A percentile compares a stretch with the other conserved stretches of the same genome.
Conservation (phyloP, 1,284 basidiomycete species). For the Malassezia vespertilionis region DNA sequence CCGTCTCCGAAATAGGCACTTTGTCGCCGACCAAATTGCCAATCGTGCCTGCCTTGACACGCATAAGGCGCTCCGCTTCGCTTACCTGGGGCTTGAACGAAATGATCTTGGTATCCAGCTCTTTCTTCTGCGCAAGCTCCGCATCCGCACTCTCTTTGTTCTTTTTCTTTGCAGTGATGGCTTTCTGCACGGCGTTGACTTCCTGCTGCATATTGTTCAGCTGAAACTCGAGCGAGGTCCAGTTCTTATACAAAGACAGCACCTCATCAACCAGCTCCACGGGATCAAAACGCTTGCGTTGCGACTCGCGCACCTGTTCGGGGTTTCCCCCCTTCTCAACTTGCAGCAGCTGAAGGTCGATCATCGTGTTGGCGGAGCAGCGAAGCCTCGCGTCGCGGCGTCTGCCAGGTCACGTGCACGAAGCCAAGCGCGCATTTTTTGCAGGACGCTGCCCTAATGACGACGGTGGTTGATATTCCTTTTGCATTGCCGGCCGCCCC, state of each 20-base stretch:
- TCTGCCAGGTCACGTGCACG: background rate
- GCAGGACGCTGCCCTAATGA: slow-evolving; percentile 20
- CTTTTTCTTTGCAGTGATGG: slow-evolving; percentile 88
- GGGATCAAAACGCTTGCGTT: slow-evolving; percentile 75
- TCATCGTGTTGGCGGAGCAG: slow-evolving; percentile 17
- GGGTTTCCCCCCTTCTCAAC: slow-evolving; percentile 68
- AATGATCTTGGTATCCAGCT: slow-evolving; percentile 67
- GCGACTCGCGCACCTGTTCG: slow-evolving; percentile 81
- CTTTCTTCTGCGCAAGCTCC: slow-evolving; percentile 65
- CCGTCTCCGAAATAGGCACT: slow-evolving; percentile 74
- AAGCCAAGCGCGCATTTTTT: background rate
- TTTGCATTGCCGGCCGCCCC: slow-evolving; percentile 37
- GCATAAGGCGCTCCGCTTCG: slow-evolving; percentile 66
- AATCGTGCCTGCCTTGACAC: slow-evolving; percentile 66
- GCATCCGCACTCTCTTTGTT: slow-evolving; percentile 81
- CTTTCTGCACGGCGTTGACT: slow-evolving; percentile 80
- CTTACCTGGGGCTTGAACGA: slow-evolving; percentile 54
- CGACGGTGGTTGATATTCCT: slow-evolving; percentile 35
- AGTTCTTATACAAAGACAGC: slow-evolving; percentile 77
- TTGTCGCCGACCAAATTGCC: slow-evolving; percentile 86
- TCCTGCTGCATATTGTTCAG: slow-evolving; percentile 67
- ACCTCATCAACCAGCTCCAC: slow-evolving; percentile 89
- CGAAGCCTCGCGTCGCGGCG: no score
- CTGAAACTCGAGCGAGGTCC: slow-evolving; percentile 81
- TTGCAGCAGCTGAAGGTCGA: slow-evolving; percentile 34